Percentiles rank a stretch among this genome's conserved stretches.
These are phyloP conservation scores for Ichthyophthirius multifiliis DNA, from an alignment of 169 alveolate genomes.

Conservation along the genomic window DNA sequence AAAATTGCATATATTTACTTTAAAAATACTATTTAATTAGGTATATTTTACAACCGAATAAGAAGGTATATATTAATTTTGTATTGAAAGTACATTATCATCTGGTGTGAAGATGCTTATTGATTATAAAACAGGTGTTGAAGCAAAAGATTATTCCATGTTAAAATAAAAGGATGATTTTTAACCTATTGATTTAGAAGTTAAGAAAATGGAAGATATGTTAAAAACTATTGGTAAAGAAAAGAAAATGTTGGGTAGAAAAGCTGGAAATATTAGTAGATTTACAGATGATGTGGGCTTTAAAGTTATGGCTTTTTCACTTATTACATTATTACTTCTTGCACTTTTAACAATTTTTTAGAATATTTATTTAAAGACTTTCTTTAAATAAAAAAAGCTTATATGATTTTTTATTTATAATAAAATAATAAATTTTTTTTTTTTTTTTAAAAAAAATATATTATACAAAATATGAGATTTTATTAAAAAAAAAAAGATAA, in stretches of 20 bases:
- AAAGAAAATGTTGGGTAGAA: constrained; percentile 7
- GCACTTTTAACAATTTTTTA: constrained; percentile 4
- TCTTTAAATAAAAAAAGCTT: constrained; percentile 6
- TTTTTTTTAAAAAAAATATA: no score
- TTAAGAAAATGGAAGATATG: constrained; percentile 7
- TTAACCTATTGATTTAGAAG: constrained; percentile 7
- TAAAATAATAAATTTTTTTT: no score
- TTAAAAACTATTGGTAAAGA: background rate
- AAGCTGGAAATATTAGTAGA: background rate
- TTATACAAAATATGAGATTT: no score
- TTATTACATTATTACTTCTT: constrained; percentile 1
- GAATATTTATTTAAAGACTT: background rate
- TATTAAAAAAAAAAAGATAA: no score
- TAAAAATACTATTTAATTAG: background rate
- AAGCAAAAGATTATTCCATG: constrained; percentile 12
- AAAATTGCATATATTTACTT: background rate
- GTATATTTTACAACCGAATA: background rate
- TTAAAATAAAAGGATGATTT: background rate
- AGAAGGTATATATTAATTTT: background rate
- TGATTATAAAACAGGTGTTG: background rate
- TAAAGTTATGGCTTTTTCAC: background rate
- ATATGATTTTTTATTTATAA: no score
- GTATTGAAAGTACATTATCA: background rate
- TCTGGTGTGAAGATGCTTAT: background rate
- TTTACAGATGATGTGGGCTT: constrained; percentile 1